phyloP scores from a whole-genome alignment of 1,284 basidiomycete genomes.

The Anthracocystis panici-leucophaei region DNA sequence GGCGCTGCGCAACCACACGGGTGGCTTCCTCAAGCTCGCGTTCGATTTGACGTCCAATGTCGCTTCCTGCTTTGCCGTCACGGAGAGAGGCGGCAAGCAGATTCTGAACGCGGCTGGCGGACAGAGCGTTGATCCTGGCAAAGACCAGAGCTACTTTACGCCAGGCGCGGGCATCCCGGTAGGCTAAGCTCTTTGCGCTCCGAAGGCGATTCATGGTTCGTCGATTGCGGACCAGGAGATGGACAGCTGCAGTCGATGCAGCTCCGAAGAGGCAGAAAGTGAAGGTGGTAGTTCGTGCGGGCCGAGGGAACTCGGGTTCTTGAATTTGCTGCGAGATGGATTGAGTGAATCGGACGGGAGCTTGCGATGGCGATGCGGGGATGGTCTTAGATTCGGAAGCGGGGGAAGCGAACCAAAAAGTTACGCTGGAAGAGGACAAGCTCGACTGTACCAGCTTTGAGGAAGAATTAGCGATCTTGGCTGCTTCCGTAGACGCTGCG shows the following conservation, averaged over 20 bases:
- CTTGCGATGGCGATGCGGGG: neutral
- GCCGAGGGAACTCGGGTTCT: neutral
- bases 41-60: slow-evolving; percentile 38
- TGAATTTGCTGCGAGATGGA: neutral
- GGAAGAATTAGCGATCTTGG: neutral
- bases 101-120: slow-evolving; percentile 34
- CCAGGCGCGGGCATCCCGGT: slow-evolving; percentile 47
- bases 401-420: slow-evolving; percentile 24
- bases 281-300: slow-evolving; percentile 37
- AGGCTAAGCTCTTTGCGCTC: slow-evolving; percentile 34
- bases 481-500: neutral
- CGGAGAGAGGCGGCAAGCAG: slow-evolving; percentile 29
- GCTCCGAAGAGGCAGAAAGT: slow-evolving; percentile 47
- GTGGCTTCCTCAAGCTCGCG: slow-evolving; percentile 44
- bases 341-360: neutral
- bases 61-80: slow-evolving; percentile 26
- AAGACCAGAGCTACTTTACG: slow-evolving; percentile 48
- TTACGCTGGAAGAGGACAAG: neutral
- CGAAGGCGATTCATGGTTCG: slow-evolving; percentile 47
- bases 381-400: neutral
- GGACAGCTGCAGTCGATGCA: slow-evolving; percentile 27
- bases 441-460: neutral
- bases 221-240: slow-evolving; percentile 26
- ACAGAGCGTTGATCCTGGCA: slow-evolving; percentile 45
- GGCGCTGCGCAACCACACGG: slow-evolving; percentile 30